Evolutionary conservation across 176 grass and related monocot species (phyloP).

Genomic region (Cenchrus purpureus): DNA sequence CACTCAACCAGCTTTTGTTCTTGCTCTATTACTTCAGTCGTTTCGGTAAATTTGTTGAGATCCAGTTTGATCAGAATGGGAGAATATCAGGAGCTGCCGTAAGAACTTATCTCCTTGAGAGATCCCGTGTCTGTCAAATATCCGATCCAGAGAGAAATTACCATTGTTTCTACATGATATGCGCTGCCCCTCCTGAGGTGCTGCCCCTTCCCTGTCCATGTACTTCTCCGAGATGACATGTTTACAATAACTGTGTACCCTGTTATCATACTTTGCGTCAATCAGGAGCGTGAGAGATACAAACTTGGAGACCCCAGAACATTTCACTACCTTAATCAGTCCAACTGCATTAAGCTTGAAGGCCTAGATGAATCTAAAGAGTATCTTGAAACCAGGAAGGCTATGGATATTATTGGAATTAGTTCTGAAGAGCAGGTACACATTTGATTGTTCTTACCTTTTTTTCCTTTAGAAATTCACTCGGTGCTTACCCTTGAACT

Average conservation of each 20-base stretch:
- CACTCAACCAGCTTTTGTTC: constrained; percentile 39
- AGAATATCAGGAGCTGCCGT: constrained; percentile 94
- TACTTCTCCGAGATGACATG: not conserved
- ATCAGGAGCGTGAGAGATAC: constrained; percentile 84
- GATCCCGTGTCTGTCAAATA: constrained; percentile 97
- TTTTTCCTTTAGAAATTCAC: constrained; percentile 15
- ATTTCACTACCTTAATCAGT: constrained; percentile 98
- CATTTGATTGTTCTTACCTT: constrained; percentile 17
- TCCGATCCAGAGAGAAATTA: constrained; percentile 95
- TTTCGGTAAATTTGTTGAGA: constrained; percentile 98
- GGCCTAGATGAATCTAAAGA: constrained; percentile 93
- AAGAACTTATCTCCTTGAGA: constrained; percentile 93
- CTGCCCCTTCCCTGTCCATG: constrained; percentile 26
- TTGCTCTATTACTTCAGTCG: constrained; percentile 60
- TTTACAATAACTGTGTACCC: not conserved
- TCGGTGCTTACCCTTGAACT: constrained; percentile 36
- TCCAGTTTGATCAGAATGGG: constrained; percentile 87
- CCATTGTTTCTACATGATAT: constrained; percentile 99
- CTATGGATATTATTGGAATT: constrained; percentile 95
- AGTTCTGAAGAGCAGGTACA: constrained; percentile 81
- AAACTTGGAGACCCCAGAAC: constrained; percentile 77
- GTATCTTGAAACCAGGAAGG: constrained; percentile 93
- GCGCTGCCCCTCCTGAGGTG: constrained; percentile 88
- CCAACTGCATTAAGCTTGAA: constrained; percentile 84
- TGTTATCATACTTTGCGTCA: constrained; percentile 14